Evolutionary conservation across 1,284 basidiomycete species (phyloP), one percentile per base, ranked within the genome.

Genomic region (Sporisorium scitamineum): DNA sequence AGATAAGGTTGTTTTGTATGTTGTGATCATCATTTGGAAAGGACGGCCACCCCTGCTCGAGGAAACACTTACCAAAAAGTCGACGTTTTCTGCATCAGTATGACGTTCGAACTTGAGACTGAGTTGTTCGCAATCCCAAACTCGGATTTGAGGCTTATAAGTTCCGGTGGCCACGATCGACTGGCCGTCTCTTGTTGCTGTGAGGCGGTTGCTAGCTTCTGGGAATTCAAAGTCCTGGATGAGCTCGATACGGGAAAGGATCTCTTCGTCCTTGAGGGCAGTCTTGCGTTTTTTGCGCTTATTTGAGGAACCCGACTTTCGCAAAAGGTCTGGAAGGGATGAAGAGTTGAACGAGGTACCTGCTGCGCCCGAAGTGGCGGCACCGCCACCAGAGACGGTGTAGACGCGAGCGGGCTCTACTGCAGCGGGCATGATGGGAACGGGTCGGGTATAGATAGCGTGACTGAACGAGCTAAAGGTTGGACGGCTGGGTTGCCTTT

Each of bases 71-170:
- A 97, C 94, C 88, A 92, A 89, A 87, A 99, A 99, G 86, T 99
- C 97, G 73, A 99, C 92, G 86, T 98, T 99, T 88, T 99, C 96
- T 9, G 93, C 91, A 83, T 99, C 95, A 0, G 94, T 93, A 83
- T 97, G 95, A 53, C 97, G 89, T 87, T 98, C 95, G 85, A 97
- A 98, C 87, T 99, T 99, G 72, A 94, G 88, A 5, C 94, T 91
- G 34, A 99, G 89, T 85, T 97, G 93, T 84, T 94, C 92, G 53
- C 98, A 88, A 85, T 99, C 97, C 91, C 94, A 99, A 3, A 96
- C 93, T 70, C 94, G 90, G 85, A 99, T 95, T 85, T 97, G 94
- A 1, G 97, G 97, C 87, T 99, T 99, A 87, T 99, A 99, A 2
- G 93, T 94, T 22, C 97, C 97, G 10, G 96, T 99, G 0, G 94